A percentile compares a stretch with the other conserved stretches of the same genome.
Conservation (phyloP, 345 rosid genomes). For the Melastoma malabathricum region DNA sequence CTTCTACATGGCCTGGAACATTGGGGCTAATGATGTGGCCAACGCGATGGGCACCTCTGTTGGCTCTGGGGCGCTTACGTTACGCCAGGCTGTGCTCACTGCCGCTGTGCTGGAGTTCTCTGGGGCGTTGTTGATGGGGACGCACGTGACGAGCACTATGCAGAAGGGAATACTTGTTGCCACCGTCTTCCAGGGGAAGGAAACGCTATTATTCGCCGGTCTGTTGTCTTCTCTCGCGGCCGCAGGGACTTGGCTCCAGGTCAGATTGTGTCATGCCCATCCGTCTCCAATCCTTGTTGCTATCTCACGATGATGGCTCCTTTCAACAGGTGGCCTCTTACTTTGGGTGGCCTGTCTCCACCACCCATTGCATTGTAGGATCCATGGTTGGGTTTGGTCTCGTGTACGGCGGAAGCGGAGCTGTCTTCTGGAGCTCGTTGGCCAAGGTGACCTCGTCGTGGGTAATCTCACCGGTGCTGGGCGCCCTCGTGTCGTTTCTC, state of each 20-base stretch:
- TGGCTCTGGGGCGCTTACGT: slow-evolving; percentile 77
- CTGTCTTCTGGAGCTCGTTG: slow-evolving; percentile 92
- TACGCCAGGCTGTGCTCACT: slow-evolving; percentile 74
- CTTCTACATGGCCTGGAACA: slow-evolving; percentile 98
- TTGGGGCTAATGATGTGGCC: slow-evolving; percentile 97
- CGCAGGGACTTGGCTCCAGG: slow-evolving; percentile 99
- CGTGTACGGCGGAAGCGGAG: slow-evolving; percentile 82
- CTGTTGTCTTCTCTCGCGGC: slow-evolving; percentile 80
- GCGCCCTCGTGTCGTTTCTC: slow-evolving; percentile 70
- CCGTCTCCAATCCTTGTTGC: neutral
- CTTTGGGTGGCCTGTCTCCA: slow-evolving; percentile 86
- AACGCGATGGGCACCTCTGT: slow-evolving; percentile 99
- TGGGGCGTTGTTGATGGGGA: slow-evolving; percentile 90
- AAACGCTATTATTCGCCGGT: slow-evolving; percentile 71
- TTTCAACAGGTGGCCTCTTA: neutral
- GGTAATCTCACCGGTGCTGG: slow-evolving; percentile 84
- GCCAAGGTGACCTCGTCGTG: slow-evolving; percentile 87
- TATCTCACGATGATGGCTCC: neutral
- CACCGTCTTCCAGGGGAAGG: slow-evolving; percentile 79
- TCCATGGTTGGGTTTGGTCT: slow-evolving; percentile 98
- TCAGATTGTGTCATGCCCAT: slow-evolving; percentile 9
- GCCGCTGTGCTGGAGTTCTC: slow-evolving; percentile 94
- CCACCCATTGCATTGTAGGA: slow-evolving; percentile 93
- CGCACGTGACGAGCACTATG: slow-evolving; percentile 95
- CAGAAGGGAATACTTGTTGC: slow-evolving; percentile 93